phyloP scores from a whole-genome alignment of 768 basidiomycete species.

The Neoboletus subvelutipes region DNA sequence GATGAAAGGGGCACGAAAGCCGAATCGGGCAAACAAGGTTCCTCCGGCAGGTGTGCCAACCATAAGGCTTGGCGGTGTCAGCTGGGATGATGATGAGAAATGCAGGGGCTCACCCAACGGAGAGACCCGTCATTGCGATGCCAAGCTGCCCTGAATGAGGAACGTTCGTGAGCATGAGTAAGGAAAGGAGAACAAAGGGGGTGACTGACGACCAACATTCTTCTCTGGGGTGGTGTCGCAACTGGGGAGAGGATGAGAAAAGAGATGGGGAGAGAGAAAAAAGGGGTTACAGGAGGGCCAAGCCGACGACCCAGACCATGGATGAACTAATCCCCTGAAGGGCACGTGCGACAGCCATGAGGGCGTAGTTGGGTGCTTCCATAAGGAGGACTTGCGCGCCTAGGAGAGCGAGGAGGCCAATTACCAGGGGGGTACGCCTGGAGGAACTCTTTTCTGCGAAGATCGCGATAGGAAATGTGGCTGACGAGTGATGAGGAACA shows the following conservation, averaged over 20 bases:
- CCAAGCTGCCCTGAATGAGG: constrained; percentile 52
- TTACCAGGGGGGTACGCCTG: constrained; percentile 47
- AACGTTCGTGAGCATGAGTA: neutral
- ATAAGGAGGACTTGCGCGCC: constrained; percentile 61
- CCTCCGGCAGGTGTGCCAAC: constrained; percentile 62
- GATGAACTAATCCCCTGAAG: constrained; percentile 61
- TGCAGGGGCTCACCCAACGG: constrained; percentile 44
- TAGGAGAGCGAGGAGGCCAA: constrained; percentile 49
- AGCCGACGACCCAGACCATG: constrained; percentile 60
- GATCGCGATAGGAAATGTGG: constrained; percentile 58
- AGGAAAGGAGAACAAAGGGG: neutral
- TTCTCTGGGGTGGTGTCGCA: constrained; percentile 55
- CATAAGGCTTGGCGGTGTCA: constrained; percentile 38
- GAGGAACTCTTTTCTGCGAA: constrained; percentile 51
- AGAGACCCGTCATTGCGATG: constrained; percentile 56
- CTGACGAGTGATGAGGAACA: constrained; percentile 27
- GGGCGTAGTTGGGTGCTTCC: constrained; percentile 54
- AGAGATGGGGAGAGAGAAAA: neutral
- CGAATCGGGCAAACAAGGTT: constrained; percentile 49
- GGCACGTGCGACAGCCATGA: constrained; percentile 60
- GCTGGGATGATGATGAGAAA: neutral
- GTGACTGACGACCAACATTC: constrained; percentile 47
- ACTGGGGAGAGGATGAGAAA: constrained; percentile 33
- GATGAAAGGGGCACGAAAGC: constrained; percentile 61
- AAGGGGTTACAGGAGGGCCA: constrained; percentile 52